Conservation (phyloP, 805 yeast genomes). For the Kluyveromyces siamensis region DNA sequence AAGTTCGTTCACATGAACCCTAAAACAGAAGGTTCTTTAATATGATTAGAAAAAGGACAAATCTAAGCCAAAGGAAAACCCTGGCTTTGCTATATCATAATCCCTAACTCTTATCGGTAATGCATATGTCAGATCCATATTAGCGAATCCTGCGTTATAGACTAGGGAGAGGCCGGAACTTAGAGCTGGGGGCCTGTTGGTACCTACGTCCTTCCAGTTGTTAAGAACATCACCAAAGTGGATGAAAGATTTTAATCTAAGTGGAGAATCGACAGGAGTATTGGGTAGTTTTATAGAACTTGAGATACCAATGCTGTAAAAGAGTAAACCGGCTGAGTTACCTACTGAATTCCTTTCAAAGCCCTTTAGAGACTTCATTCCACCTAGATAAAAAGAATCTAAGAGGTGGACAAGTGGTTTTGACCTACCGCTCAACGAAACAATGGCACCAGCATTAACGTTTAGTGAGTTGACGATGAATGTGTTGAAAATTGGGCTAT, state of each 20-base stretch:
- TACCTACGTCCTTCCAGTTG: slow-evolving; percentile 8
- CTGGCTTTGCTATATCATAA: slow-evolving; percentile 42
- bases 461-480: slow-evolving; percentile 40
- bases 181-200: slow-evolving; percentile 25
- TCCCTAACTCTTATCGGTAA: slow-evolving; percentile 42
- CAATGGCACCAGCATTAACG: slow-evolving; percentile 43
- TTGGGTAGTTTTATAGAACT: slow-evolving; percentile 48
- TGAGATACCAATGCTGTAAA: slow-evolving; percentile 41
- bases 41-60: slow-evolving; percentile 32
- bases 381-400: slow-evolving; percentile 72
- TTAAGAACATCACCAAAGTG: slow-evolving; percentile 43
- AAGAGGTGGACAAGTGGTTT: slow-evolving; percentile 42
- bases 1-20: background rate
- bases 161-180: slow-evolving; percentile 44
- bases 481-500: slow-evolving; percentile 36
- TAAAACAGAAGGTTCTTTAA: slow-evolving; percentile 3
- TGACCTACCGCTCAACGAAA: slow-evolving; percentile 21
- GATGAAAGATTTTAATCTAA: slow-evolving; percentile 52
- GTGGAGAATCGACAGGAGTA: slow-evolving; percentile 34
- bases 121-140: slow-evolving; percentile 46
- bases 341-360: slow-evolving; percentile 55
- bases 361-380: slow-evolving; percentile 52
- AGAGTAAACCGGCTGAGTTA: slow-evolving; percentile 48
- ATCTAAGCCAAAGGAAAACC: slow-evolving; percentile 46
- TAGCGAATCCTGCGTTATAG: slow-evolving; percentile 44